phyloP scores from a whole-genome alignment of 192 early-diverging fungal species.

The Coemansia sp. region DNA sequence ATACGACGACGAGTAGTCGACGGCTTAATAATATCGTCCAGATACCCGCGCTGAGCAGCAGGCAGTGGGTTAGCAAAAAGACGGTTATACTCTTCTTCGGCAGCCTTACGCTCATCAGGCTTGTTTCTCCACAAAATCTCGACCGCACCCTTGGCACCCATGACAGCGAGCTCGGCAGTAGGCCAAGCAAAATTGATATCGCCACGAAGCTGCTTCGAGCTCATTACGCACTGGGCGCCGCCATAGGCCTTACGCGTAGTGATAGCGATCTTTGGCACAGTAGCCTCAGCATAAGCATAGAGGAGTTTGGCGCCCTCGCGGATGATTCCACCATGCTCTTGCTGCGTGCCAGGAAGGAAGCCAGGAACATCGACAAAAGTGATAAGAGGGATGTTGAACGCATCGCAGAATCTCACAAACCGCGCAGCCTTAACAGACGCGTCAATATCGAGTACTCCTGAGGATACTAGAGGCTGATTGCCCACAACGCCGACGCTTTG shows the following conservation, averaged over 20 bases:
- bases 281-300: constrained; percentile 96
- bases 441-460: constrained; percentile 95
- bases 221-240: constrained; percentile 98
- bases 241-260: constrained; percentile 97
- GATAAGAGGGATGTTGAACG: constrained; percentile 92
- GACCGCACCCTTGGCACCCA: constrained; percentile 97
- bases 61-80: constrained; percentile 95
- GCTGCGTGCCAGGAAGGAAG: constrained; percentile 91
- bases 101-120: constrained; percentile 58
- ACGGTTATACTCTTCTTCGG: constrained; percentile 86
- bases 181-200: constrained; percentile 95
- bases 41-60: constrained; percentile 86
- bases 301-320: constrained; percentile 95
- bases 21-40: constrained; percentile 80
- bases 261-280: constrained; percentile 94
- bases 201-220: constrained; percentile 93
- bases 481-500: constrained; percentile 87
- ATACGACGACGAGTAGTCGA: constrained; percentile 74
- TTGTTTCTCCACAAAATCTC: constrained; percentile 90
- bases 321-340: constrained; percentile 97
- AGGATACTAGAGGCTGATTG: constrained; percentile 95
- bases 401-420: constrained; percentile 96
- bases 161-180: constrained; percentile 97
- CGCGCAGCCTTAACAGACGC: constrained; percentile 94
- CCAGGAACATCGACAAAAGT: constrained; percentile 98